Percentiles rank a stretch among this genome's conserved stretches.
These are phyloP conservation scores for Phyllosticta citribraziliensis DNA, from an alignment of 2,329 filamentous ascomycete genomes.

Conservation along the genomic window DNA sequence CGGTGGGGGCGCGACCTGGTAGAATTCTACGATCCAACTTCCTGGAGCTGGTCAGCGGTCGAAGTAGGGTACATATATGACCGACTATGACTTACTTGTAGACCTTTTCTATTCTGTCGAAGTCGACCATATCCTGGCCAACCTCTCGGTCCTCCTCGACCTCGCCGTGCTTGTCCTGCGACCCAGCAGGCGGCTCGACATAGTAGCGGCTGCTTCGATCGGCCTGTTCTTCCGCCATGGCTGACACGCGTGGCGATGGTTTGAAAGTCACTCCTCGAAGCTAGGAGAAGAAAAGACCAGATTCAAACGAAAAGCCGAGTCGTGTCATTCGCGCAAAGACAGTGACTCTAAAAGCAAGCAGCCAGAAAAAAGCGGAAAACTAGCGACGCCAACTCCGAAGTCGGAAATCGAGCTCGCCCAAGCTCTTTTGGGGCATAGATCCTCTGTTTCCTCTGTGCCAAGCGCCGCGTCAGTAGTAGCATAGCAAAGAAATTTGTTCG, in stretches of 20 bases:
- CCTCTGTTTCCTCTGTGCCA: neutral
- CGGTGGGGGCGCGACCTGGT: conserved; percentile 28
- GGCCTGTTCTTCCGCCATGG: conserved; percentile 3
- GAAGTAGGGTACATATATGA: neutral
- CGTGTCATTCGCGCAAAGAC: neutral
- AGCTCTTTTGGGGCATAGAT: conserved; percentile 2
- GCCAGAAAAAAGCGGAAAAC: neutral
- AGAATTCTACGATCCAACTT: conserved; percentile 51
- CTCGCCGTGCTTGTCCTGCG: conserved; percentile 17
- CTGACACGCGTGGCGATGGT: neutral
- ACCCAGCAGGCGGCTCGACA: conserved; percentile 7
- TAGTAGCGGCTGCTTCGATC: neutral
- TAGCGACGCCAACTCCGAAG: conserved; percentile 8
- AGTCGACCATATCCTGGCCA: conserved; percentile 22
- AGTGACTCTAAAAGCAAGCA: neutral
- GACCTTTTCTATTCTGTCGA: conserved; percentile 28
- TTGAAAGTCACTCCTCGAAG: neutral
- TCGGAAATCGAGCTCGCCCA: conserved; percentile 2
- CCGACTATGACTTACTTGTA: conserved; percentile 22
- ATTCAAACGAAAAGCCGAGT: neutral
- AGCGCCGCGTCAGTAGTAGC: neutral
- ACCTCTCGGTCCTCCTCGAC: conserved; percentile 24
- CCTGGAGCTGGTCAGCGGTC: conserved; percentile 20
- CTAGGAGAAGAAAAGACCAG: neutral
- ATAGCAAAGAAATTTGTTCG: neutral